Evolutionary conservation across 257 asterid genomes (phyloP), one percentile per base, ranked within the genome.

Genomic region (Nemophila menziesii): DNA sequence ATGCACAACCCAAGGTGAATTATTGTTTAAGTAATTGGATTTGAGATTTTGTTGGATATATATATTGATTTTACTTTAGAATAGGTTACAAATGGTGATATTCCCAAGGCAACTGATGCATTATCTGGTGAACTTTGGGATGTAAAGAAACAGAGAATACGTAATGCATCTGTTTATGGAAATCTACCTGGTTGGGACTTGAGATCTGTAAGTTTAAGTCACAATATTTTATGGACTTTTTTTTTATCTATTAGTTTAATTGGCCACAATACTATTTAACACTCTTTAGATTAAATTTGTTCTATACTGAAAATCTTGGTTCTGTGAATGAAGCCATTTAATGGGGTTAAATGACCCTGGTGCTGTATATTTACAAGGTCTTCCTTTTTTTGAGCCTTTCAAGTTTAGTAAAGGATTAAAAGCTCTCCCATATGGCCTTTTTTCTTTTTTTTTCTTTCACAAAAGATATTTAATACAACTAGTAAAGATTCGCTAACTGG

Each of bases 71-170:
- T 43, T 46, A 52, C 45, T 63, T 54, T 33, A 33, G 13, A 70
- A 56, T 85, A 84, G 98, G 67, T 64, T 63, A 66, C 72, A 52
- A 69, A 89, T 65, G 98, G 96, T 53, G 92, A 77, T 43, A 43
- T 60, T 67, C 93, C 89, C 48, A 76, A 74, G 44, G 82, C 75
- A 56, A 71, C 93, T 46, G 96, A 90, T 64, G 93, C 96, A 46
- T 72, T 85, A 69, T 77, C 94, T 65, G 98, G 98, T 69, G 96
- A 90, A 66, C 94, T 85, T 54, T 90, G 98, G 98, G 96, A 78
- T 67, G 66, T 66, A 39, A 90, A 90, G 79, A 81, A 73, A 78
- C 96, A 85, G 72, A 81, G 98, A 74, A 90, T 90, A 67, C 78
- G 94, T 26, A 64, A 74, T 34, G 86, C 87, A 60, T 90, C 98